Evolutionary conservation across 345 rosid genomes (phyloP), one percentile per base, ranked within the genome.

Genomic region (Salix udensis): DNA sequence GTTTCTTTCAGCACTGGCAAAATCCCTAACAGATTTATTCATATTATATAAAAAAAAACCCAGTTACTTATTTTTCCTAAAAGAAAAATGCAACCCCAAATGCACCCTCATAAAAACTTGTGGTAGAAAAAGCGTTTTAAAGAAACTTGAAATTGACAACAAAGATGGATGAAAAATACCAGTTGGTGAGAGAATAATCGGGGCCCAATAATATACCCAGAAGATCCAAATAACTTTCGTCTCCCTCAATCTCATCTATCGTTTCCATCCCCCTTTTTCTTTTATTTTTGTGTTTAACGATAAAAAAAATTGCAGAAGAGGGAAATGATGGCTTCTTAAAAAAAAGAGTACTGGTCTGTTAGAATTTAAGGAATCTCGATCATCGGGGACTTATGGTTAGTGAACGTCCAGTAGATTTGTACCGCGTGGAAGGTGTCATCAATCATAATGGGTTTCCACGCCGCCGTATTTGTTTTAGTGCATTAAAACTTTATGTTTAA

Each of bases 371-470:
- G 46, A 42, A 42, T 42, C 14, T 42, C 46, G 46, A 42, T 42
- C 13, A 42, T 2, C 14, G 3, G 46, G 46, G 46, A 42, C 46
- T 42, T 42, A 40, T 42, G 14, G 13, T 42, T 42, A 10, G 46
- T 50, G 28, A 34, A 15, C 4, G 19, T 5, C 82, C 82, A 69
- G 19, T 68, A 42, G 30, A n/a, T 0, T 23, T 61, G 8, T 14
- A 46, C 8, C 82, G 74, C 82, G 82, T 79, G 74, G 74, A 68
- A 10, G 10, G 42, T 19, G 37, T 55, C 48, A 40, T 3, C 28
- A 58, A 11, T 23, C 36, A 31, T 21, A 50, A 42, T 67, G 26
- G 39, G 19, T 44, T 46, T 30, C 44, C 70, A 64, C 23, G 69
- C 46, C 46, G 46, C 46, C 46, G 46, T 12, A 12, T 42, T 34